phyloP scores from a whole-genome alignment of 1,284 basidiomycete genomes.

The Tilletia horrida region DNA sequence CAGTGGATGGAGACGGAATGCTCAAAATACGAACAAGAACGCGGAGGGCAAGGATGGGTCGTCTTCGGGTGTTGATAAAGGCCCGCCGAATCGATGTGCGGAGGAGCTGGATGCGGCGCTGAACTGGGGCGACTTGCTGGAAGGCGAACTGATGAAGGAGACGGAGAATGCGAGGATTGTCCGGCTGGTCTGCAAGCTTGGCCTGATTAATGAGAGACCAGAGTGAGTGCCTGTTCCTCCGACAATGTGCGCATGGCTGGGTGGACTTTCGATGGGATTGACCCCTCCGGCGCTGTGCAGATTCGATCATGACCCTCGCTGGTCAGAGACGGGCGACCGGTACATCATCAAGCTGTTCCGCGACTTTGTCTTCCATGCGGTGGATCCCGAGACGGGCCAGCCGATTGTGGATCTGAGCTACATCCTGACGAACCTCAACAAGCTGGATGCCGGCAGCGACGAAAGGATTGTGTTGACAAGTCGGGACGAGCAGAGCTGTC shows the following conservation, averaged over 20 bases:
- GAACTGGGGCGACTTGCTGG: slow-evolving; percentile 73
- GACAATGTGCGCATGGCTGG: no score
- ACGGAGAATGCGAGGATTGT: slow-evolving; percentile 96
- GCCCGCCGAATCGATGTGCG: slow-evolving; percentile 62
- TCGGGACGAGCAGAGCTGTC: slow-evolving; percentile 89
- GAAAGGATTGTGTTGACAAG: slow-evolving; percentile 92
- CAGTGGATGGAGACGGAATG: slow-evolving; percentile 19
- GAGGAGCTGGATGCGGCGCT: slow-evolving; percentile 80
- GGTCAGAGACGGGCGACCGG: slow-evolving; percentile 96
- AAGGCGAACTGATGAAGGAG: slow-evolving; percentile 79
- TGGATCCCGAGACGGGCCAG: slow-evolving; percentile 76
- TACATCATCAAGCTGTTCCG: slow-evolving; percentile 98
- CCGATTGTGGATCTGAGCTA: slow-evolving; percentile 72
- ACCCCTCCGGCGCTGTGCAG: slow-evolving; percentile 59
- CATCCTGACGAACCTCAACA: slow-evolving; percentile 52
- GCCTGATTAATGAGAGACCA: slow-evolving; percentile 96
- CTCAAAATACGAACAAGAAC: slow-evolving; percentile 55
- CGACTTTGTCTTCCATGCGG: slow-evolving; percentile 96
- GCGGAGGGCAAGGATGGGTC: slow-evolving; percentile 72
- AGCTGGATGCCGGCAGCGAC: slow-evolving; percentile 84
- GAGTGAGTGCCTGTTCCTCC: slow-evolving; percentile 66
- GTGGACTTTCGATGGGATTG: neutral
- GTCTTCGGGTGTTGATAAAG: slow-evolving; percentile 64
- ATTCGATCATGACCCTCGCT: slow-evolving; percentile 88
- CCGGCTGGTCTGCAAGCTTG: slow-evolving; percentile 85